Evolutionary conservation across 495 filamentous ascomycete species (phyloP).

Genomic region (Pyrenula massariospora): DNA sequence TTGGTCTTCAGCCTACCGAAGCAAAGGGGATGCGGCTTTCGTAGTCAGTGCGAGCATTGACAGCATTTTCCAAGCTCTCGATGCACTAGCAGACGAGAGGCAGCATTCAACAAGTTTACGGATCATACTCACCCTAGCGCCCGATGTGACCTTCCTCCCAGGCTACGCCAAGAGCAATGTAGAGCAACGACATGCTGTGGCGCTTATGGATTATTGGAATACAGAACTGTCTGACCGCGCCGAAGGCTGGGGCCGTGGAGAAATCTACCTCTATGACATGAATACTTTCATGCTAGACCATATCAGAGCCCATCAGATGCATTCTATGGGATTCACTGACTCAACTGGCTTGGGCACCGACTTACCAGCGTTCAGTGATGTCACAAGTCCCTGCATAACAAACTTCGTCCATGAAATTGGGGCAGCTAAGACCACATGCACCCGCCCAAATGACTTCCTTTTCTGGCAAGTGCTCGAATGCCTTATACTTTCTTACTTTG

Average conservation of each 20-base stretch:
- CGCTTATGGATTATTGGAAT: conserved; percentile 34
- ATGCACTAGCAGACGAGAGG: conserved; percentile 17
- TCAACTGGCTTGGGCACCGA: conserved; percentile 26
- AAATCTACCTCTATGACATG: conserved; percentile 37
- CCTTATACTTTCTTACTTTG: not conserved
- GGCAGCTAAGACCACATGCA: conserved; percentile 21
- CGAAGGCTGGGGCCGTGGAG: conserved; percentile 26
- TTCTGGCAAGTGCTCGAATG: conserved; percentile 30
- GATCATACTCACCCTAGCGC: conserved; percentile 33
- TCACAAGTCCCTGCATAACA: conserved; percentile 24
- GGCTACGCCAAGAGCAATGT: conserved; percentile 19
- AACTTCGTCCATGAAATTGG: conserved; percentile 18
- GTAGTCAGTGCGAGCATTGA: conserved; percentile 30
- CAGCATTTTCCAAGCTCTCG: conserved; percentile 31
- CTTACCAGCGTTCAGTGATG: conserved; percentile 25
- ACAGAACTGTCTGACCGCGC: conserved; percentile 25
- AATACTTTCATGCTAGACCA: conserved; percentile 38
- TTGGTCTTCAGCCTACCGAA: conserved; percentile 30
- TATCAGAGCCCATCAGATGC: conserved; percentile 33
- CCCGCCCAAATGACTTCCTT: conserved; percentile 33
- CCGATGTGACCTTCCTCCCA: conserved; percentile 40
- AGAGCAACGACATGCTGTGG: conserved; percentile 29
- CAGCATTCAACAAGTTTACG: conserved; percentile 30
- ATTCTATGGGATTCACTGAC: conserved; percentile 27
- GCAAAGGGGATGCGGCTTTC: conserved; percentile 17